Conservation (phyloP, 2,329 filamentous ascomycete genomes). For the Polytolypa hystricis region DNA sequence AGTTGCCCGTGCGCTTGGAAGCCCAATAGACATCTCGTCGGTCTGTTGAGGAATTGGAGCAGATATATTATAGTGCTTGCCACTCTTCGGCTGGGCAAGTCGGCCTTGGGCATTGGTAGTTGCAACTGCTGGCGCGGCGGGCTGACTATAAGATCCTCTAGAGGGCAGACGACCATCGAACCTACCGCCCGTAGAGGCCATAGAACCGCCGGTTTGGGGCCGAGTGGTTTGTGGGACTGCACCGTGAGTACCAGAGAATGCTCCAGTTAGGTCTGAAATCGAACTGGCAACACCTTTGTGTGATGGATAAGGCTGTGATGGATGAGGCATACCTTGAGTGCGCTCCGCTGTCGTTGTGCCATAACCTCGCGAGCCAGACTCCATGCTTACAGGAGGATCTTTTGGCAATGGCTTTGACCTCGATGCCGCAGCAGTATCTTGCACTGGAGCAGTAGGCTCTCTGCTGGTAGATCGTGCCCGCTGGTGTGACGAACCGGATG, state of each 20-base stretch:
- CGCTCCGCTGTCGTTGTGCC: conserved; percentile 8
- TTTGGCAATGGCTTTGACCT: conserved; percentile 46
- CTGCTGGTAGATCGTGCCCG: conserved; percentile 37
- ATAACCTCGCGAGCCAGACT: conserved; percentile 16
- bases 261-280: conserved; percentile 47
- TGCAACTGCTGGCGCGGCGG: conserved; percentile 73
- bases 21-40: conserved; percentile 46
- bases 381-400: conserved; percentile 43
- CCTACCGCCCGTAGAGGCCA: conserved; percentile 49
- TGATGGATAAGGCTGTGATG: conserved; percentile 39
- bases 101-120: conserved; percentile 81
- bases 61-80: conserved; percentile 62
- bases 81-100: conserved; percentile 65
- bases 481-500: conserved; percentile 13
- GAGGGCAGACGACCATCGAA: conserved; percentile 52
- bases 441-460: conserved; percentile 16
- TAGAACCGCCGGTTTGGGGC: conserved; percentile 72
- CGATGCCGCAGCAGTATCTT: conserved; percentile 7
- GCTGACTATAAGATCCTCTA: conserved; percentile 75
- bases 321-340: conserved; percentile 21
- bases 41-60: conserved; percentile 50
- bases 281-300: conserved; percentile 43
- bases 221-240: conserved; percentile 40
- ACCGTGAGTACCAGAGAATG: conserved; percentile 37
- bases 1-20: conserved; percentile 45